phyloP scores from a whole-genome alignment of 2,329 filamentous ascomycete genomes.

The Pseudogymnoascus sp. region DNA sequence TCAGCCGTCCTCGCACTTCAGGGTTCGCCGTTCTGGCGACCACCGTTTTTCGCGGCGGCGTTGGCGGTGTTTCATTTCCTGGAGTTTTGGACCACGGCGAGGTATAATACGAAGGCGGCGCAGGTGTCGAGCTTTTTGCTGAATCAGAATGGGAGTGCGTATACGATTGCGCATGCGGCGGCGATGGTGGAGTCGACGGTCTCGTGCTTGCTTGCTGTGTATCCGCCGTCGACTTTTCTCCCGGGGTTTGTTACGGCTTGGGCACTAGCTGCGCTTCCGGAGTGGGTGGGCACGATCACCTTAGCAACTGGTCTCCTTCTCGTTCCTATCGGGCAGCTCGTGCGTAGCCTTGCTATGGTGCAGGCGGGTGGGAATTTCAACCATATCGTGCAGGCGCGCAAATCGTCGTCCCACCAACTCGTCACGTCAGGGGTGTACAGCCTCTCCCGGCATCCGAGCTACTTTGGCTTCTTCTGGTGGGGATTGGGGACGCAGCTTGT shows the following conservation, averaged over 20 bases:
- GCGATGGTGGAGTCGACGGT: slow-evolving; percentile 68
- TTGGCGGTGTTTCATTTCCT: slow-evolving; percentile 88
- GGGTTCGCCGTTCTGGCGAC: slow-evolving; percentile 42
- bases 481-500: slow-evolving; percentile 88
- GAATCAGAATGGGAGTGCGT: slow-evolving; percentile 72
- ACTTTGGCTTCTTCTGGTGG: slow-evolving; percentile 99
- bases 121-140: slow-evolving; percentile 72
- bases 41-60: slow-evolving; percentile 56
- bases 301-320: slow-evolving; percentile 51
- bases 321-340: slow-evolving; percentile 60
- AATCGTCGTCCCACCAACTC: slow-evolving; percentile 61
- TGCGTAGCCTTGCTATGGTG: slow-evolving; percentile 77
- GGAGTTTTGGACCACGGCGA: slow-evolving; percentile 86
- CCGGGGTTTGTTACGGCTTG: slow-evolving; percentile 30
- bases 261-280: not conserved
- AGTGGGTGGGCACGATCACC: slow-evolving; percentile 37
- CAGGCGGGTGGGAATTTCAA: slow-evolving; percentile 90
- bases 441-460: slow-evolving; percentile 73
- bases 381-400: slow-evolving; percentile 68
- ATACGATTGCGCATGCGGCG: slow-evolving; percentile 70
- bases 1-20: slow-evolving; percentile 16
- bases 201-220: slow-evolving; percentile 58
- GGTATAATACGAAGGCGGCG: slow-evolving; percentile 69
- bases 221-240: slow-evolving; percentile 34
- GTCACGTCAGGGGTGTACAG: slow-evolving; percentile 76